Conservation (phyloP, 805 yeast genomes). For the Zygosaccharomyces pseudorouxii region DNA sequence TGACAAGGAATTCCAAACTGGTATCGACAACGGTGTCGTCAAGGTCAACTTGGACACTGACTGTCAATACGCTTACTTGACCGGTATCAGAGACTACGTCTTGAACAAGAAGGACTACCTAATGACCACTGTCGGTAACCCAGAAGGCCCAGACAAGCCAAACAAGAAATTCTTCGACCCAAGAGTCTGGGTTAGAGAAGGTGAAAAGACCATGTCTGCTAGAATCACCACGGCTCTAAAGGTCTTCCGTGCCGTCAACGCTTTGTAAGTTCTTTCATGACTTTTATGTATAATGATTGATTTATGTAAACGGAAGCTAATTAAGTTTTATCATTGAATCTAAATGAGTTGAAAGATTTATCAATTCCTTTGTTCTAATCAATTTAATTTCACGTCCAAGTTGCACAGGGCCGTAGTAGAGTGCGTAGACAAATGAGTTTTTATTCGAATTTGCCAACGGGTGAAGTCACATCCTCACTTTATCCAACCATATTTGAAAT, state of each 20-base stretch:
- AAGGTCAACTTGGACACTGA: conserved; percentile 99
- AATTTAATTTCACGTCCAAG: neutral
- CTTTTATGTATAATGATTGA: conserved; percentile 7
- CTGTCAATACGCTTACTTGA: conserved; percentile 96
- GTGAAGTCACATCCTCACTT: conserved; percentile 11
- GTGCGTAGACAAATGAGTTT: conserved; percentile 27
- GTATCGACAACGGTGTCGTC: conserved; percentile 90
- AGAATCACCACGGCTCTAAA: conserved; percentile 82
- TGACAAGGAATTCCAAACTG: conserved; percentile 85
- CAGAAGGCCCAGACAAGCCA: conserved; percentile 98
- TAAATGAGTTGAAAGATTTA: neutral
- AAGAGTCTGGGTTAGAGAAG: conserved; percentile 99
- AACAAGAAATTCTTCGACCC: conserved; percentile 99
- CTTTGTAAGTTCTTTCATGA: conserved; percentile 39
- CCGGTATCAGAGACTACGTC: conserved; percentile 96
- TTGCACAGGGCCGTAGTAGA: neutral
- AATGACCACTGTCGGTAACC: conserved; percentile 90
- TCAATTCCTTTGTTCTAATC: neutral
- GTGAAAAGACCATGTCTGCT: conserved; percentile 95
- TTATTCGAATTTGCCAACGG: conserved; percentile 30
- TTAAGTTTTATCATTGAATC: conserved; percentile 1
- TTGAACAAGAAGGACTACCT: conserved; percentile 94
- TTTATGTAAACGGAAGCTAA: conserved; percentile 2
- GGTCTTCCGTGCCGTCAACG: conserved; percentile 76
- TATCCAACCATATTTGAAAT: conserved; percentile 85